Evolutionary conservation across 352 stramenopile genomes (phyloP).

Genomic region (Phytopythium montanum): DNA sequence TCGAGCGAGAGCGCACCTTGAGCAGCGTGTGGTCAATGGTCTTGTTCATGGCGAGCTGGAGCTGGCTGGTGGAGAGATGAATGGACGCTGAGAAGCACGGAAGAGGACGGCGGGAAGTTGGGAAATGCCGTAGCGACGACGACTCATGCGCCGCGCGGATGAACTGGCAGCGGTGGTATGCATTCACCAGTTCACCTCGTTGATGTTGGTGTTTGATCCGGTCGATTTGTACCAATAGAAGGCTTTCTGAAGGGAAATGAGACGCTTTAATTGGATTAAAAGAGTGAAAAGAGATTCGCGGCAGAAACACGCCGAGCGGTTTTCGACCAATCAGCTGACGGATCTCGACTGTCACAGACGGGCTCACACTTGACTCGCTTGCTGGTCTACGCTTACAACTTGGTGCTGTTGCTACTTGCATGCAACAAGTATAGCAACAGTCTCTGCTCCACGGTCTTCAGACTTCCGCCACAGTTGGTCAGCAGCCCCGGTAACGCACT

Average conservation of each 20-base stretch:
- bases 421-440: too few relatives aligned
- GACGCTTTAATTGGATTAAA: slow-evolving; percentile 11
- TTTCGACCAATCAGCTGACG: slow-evolving; percentile 7
- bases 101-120: background rate
- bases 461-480: too few relatives aligned
- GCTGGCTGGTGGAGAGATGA: background rate
- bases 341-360: slow-evolving; percentile 2
- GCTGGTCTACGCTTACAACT: too few relatives aligned
- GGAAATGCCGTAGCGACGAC: background rate
- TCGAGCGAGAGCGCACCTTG: slow-evolving; percentile 30
- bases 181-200: slow-evolving; percentile 20
- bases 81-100: background rate
- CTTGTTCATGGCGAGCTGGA: slow-evolving; percentile 35
- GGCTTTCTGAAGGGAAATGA: background rate
- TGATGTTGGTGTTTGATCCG: background rate
- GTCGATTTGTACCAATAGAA: background rate
- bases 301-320: slow-evolving; percentile 6
- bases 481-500: too few relatives aligned
- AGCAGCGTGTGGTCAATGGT: slow-evolving; percentile 83
- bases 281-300: background rate
- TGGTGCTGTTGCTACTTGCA: too few relatives aligned
- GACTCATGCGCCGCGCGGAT: background rate
- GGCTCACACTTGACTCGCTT: background rate
- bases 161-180: slow-evolving; percentile 15
- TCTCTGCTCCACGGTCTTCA: too few relatives aligned